These are phyloP conservation scores for Rhodofomes roseus DNA, from an alignment of 1,284 basidiomycete species.

Conservation along the genomic window DNA sequence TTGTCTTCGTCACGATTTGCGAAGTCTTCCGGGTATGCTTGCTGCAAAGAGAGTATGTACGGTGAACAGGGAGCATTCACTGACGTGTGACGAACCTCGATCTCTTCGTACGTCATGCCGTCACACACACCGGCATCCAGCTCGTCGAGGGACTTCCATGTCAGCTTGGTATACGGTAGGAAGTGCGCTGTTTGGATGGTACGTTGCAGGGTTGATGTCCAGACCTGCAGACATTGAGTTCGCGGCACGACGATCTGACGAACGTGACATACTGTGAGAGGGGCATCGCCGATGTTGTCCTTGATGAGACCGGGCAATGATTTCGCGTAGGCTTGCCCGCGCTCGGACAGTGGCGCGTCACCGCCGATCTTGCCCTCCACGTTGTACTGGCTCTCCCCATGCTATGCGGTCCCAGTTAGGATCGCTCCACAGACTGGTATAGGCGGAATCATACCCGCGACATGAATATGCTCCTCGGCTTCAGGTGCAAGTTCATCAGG, in stretches of 20 bases:
- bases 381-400: constrained; percentile 98
- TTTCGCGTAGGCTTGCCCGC: constrained; percentile 82
- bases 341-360: constrained; percentile 83
- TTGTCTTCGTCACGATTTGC: constrained; percentile 99
- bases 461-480: constrained; percentile 95
- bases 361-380: constrained; percentile 97
- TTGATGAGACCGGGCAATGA: constrained; percentile 87
- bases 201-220: constrained; percentile 93
- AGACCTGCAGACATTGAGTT: constrained; percentile 52
- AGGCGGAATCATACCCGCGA: constrained; percentile 69
- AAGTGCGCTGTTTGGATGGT: constrained; percentile 89
- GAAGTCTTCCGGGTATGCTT: constrained; percentile 96
- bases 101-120: constrained; percentile 99
- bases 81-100: constrained; percentile 58
- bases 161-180: constrained; percentile 88
- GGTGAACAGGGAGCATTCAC: background rate
- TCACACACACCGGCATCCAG: constrained; percentile 99
- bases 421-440: constrained; percentile 10
- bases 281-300: constrained; percentile 88
- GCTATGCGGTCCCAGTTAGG: constrained; percentile 45
- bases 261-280: constrained; percentile 64
- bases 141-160: constrained; percentile 99
- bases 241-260: background rate
- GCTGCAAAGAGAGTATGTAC: constrained; percentile 37
- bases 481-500: constrained; percentile 97